Base-by-base conservation (phyloP, 2,329 filamentous ascomycete genomes). In the Drechslera avenae region DNA sequence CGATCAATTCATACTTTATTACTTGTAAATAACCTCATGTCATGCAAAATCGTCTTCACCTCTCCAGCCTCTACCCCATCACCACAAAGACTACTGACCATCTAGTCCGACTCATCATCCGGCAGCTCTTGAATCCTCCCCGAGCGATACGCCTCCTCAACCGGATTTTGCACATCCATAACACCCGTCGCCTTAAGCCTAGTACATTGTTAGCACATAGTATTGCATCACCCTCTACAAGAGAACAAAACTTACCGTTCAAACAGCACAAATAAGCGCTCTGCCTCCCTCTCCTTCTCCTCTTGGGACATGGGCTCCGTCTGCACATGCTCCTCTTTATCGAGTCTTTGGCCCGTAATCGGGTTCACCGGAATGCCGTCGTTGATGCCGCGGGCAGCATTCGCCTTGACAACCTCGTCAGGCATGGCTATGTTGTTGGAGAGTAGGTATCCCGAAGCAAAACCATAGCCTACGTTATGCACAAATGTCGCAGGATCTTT, bases 381-480 rank as follows among this genome's bases (percentile, higher is more conserved):
- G 21, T 45, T 62, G n/a, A 41, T 43, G 2, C 63, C 56, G 7
- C 39, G 52, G 2, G 63, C 72, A 30, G 77, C 79, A 64, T 77
- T 80, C 5, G 81, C 79, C 60, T 86, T 82, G 8, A 85, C 75
- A 1, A 86, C 83, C 46, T 81, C 86, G 51, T 86, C 80, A 0
- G 91, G 90, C 17, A 96, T 79, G 0, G 87, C 81, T 10, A 97
- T 85, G 47, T 94, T 90, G 56, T 93, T 89, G 56, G 89, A 87
- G 76, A 92, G 87, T 13, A 99, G 78, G 69, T 94, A 96, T 0
- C 94, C 94, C 0, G 91, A 90, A 0, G 94, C 94, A 67, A 90
- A 96, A 0, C 94, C 94, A 68, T 96, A 99, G 0, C 94, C 94
- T 10, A 99, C 90, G 61, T 97, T 97, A 43, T 89, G 82, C 0